These are phyloP conservation scores for Sporisorium exsertum DNA, from an alignment of 1,284 basidiomycete species.

Conservation along the genomic window DNA sequence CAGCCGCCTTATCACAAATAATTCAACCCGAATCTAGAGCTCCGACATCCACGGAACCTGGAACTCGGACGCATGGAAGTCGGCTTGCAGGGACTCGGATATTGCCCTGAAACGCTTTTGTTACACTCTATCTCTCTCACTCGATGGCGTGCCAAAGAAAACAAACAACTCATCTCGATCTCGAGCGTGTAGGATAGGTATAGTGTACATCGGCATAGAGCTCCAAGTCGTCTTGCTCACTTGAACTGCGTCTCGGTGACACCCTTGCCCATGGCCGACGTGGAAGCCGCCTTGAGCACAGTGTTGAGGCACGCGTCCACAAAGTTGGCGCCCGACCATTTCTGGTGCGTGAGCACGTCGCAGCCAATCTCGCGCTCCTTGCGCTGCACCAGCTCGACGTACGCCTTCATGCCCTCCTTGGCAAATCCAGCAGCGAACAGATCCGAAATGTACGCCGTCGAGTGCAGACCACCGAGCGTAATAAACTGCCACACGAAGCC, in stretches of 20 bases:
- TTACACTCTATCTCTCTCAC: neutral
- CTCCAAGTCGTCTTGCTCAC: constrained; percentile 16
- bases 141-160: neutral
- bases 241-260: constrained; percentile 90
- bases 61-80: too few species aligned
- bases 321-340: constrained; percentile 96
- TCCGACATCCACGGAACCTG: too few species aligned
- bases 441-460: constrained; percentile 96
- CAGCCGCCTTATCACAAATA: too few species aligned
- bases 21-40: too few species aligned
- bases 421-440: constrained; percentile 88
- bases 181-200: neutral
- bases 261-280: constrained; percentile 92
- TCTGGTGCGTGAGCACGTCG: constrained; percentile 69
- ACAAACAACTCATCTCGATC: neutral
- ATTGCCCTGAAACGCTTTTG: too few species aligned
- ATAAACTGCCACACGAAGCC: constrained; percentile 99
- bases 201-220: constrained; percentile 18
- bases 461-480: constrained; percentile 93
- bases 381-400: constrained; percentile 73
- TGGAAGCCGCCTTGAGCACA: constrained; percentile 93
- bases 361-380: constrained; percentile 72
- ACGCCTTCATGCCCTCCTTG: constrained; percentile 79
- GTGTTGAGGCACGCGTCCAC: constrained; percentile 92
- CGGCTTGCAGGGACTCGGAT: too few species aligned